Evolutionary conservation across 169 alveolate species (phyloP), one percentile per base, ranked within the genome.

Genomic region (Perkinsus marinus): DNA sequence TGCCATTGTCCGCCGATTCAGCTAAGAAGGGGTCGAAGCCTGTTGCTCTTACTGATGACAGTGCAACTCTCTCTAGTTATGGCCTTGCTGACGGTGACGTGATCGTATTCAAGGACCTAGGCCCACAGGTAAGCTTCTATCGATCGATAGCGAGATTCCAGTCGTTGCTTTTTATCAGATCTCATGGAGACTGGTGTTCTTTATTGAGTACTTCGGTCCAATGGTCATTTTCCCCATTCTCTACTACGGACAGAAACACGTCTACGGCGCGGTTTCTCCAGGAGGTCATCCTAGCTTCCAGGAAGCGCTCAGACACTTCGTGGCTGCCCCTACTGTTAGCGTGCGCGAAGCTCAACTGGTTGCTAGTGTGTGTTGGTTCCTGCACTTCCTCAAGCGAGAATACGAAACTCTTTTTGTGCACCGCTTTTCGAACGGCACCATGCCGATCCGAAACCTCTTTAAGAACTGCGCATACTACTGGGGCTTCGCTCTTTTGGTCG

Each of bases 181-280:
- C 39, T 96, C 99, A 39, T 99, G 99, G 99, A 96, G 98, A 93
- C 92, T 98, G 92, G 99, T 98, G 37, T 98, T 97, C 94, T 96
- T 97, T 90, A 94, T 98, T 90, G 99, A 98, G 95, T 99, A 99
- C 94, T 94, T 98, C 43, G 99, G 99, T 13, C 99, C 99, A 16
- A 95, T 98, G 90, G 39, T 97, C n/a, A 98, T 99, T 39, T 96
- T 98, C 43, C 98, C 98, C 0, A 43, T 96, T 89, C 95, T 98
- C 91, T 98, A 97, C 94, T 96, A 94, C 91, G 96, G 97, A 92
- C 97, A 97, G 39, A 90, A 96, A 41, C 39, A 93, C 68, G 89
- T 96, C 90, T 96, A 96, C 92, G 96, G 97, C 39, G 96, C 90
- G 89, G 92, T 39, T 43, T 90, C 91, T 92, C 92, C 93, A 34